A percentile compares a stretch with the other conserved stretches of the same genome.
These are phyloP conservation scores for Spergularia marina DNA, from an alignment of 148 eudicot genomes.

Conservation along the genomic window DNA sequence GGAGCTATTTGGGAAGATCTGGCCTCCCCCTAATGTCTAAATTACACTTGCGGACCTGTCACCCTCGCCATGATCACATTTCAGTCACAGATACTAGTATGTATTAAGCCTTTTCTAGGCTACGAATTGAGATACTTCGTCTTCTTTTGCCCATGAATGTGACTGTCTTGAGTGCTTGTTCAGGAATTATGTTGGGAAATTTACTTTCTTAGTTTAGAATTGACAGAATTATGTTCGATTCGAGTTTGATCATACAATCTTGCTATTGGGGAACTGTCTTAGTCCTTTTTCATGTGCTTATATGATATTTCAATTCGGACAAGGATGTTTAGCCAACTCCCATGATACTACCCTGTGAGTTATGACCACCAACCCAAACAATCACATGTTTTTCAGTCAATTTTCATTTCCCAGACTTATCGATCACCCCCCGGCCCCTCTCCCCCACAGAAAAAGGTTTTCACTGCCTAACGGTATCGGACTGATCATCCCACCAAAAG, in stretches of 20 bases:
- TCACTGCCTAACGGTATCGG: not conserved
- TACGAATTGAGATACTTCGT: not conserved
- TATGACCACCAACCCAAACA: too few species aligned
- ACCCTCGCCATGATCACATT: not conserved
- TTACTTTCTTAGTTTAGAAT: not conserved
- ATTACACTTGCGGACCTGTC: not conserved
- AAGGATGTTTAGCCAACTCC: too few species aligned
- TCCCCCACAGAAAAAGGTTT: not conserved
- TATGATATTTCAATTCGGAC: too few species aligned
- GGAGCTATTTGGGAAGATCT: slow-evolving; percentile 80
- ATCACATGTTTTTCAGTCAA: too few species aligned
- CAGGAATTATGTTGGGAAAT: not conserved
- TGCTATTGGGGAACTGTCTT: not conserved
- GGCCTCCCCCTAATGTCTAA: slow-evolving; percentile 98
- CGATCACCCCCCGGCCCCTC: too few species aligned
- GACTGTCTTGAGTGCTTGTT: not conserved
- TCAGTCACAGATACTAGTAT: not conserved
- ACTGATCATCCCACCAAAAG: not conserved
- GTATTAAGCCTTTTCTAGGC: not conserved
- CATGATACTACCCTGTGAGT: too few species aligned
- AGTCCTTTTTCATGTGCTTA: too few species aligned
- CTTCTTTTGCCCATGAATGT: not conserved
- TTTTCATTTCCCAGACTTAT: too few species aligned
- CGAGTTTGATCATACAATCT: not conserved
- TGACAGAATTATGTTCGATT: not conserved